These are phyloP conservation scores for Biscogniauxia marginata DNA, from an alignment of 2,329 filamentous ascomycete species.

Conservation along the genomic window DNA sequence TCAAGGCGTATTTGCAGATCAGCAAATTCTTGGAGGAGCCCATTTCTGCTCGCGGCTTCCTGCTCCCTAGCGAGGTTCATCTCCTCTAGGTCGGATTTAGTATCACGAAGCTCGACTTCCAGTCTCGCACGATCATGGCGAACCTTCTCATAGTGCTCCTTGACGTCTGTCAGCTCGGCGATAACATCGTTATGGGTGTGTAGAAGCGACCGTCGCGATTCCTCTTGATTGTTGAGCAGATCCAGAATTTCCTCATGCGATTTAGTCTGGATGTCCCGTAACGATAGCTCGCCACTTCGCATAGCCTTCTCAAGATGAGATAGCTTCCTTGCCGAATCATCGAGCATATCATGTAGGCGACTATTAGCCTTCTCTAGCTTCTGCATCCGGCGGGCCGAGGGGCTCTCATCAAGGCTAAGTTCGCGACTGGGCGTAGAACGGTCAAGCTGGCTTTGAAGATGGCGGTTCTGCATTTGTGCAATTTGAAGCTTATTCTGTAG, in stretches of 20 bases:
- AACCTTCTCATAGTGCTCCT: constrained; percentile 81
- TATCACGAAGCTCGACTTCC: constrained; percentile 85
- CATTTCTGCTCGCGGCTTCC: constrained; percentile 81
- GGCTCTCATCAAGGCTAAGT: constrained; percentile 68
- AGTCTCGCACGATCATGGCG: constrained; percentile 76
- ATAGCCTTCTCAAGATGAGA: constrained; percentile 85
- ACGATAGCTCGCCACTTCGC: constrained; percentile 79
- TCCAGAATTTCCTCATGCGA: constrained; percentile 94
- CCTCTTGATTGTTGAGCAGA: constrained; percentile 88
- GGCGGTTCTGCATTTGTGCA: constrained; percentile 90
- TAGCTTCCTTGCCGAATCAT: constrained; percentile 90
- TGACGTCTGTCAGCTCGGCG: constrained; percentile 81
- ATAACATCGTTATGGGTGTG: constrained; percentile 84
- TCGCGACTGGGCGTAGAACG: constrained; percentile 63
- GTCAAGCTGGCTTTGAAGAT: constrained; percentile 84
- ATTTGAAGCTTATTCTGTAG: constrained; percentile 93
- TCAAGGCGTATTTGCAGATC: constrained; percentile 93
- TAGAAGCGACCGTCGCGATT: constrained; percentile 77
- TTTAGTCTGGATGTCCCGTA: constrained; percentile 88
- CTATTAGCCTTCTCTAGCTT: constrained; percentile 92
- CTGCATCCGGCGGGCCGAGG: constrained; percentile 76
- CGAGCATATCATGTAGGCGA: constrained; percentile 88
- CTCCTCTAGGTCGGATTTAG: constrained; percentile 79
- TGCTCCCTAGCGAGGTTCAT: constrained; percentile 77
- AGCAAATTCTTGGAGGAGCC: constrained; percentile 87